phyloP scores from a whole-genome alignment of 2,329 filamentous ascomycete species.

The Penicillium thymicola region DNA sequence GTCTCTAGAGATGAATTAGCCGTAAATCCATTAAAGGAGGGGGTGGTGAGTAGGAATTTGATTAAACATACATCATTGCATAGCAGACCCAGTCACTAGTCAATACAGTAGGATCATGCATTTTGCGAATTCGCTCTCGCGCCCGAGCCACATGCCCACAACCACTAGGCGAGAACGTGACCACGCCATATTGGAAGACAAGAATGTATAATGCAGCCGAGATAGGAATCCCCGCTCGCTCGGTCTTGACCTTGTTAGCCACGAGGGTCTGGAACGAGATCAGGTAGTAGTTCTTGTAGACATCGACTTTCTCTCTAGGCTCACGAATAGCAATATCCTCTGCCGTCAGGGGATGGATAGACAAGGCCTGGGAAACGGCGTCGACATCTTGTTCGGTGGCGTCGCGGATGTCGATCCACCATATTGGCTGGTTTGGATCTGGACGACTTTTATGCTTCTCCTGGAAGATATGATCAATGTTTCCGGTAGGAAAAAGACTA shows the following conservation, averaged over 20 bases:
- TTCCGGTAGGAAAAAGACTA: conserved; percentile 13
- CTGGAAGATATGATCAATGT: conserved; percentile 14
- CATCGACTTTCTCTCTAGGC: conserved; percentile 92
- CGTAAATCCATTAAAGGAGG: not conserved
- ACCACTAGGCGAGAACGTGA: conserved; percentile 87
- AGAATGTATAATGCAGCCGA: conserved; percentile 93
- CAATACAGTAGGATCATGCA: conserved; percentile 87
- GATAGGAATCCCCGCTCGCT: conserved; percentile 71
- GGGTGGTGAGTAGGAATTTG: not conserved
- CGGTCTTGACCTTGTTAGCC: conserved; percentile 62
- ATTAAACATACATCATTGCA: conserved; percentile 72
- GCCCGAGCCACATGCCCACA: conserved; percentile 83
- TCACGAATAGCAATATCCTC: conserved; percentile 95
- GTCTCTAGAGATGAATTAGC: conserved; percentile 55
- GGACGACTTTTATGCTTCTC: conserved; percentile 10
- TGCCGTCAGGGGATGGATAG: conserved; percentile 86
- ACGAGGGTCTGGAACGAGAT: conserved; percentile 90
- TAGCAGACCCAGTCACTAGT: conserved; percentile 99
- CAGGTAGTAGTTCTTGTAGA: conserved; percentile 96
- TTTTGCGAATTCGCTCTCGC: conserved; percentile 77
- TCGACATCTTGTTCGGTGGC: conserved; percentile 82
- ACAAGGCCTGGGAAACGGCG: conserved; percentile 83
- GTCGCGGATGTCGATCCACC: conserved; percentile 93
- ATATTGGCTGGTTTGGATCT: conserved; percentile 52
- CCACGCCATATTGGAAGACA: conserved; percentile 86